phyloP scores from a whole-genome alignment of 768 basidiomycete genomes.

The Suillus placidus region DNA sequence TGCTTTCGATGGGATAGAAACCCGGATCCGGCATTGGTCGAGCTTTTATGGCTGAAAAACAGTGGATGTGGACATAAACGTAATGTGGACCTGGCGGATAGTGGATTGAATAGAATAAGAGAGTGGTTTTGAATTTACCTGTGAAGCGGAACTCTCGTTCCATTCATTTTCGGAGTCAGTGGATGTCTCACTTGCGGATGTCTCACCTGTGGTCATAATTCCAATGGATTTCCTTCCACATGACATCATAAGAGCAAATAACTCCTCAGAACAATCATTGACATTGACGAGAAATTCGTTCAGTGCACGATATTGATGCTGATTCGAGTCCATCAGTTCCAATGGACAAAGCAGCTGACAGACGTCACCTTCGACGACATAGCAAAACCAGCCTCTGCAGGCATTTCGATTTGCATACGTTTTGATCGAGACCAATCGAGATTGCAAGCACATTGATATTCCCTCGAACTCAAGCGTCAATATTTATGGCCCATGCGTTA shows the following conservation, averaged over 20 bases:
- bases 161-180: background rate
- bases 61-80: background rate
- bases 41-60: background rate
- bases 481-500: background rate
- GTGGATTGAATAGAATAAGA: background rate
- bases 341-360: background rate
- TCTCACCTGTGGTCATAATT: background rate
- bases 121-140: background rate
- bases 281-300: background rate
- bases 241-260: background rate
- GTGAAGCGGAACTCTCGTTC: background rate
- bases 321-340: background rate
- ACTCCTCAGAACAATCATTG: background rate
- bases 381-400: background rate
- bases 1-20: background rate
- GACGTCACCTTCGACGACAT: background rate
- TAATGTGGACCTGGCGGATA: background rate
- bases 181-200: constrained; percentile 1
- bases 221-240: background rate
- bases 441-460: background rate
- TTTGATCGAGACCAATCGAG: background rate
- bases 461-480: background rate
- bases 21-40: background rate
- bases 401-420: background rate
- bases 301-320: background rate